phyloP scores from a whole-genome alignment of 768 basidiomycete genomes.

The Tylopilus rubrobrunneus region DNA sequence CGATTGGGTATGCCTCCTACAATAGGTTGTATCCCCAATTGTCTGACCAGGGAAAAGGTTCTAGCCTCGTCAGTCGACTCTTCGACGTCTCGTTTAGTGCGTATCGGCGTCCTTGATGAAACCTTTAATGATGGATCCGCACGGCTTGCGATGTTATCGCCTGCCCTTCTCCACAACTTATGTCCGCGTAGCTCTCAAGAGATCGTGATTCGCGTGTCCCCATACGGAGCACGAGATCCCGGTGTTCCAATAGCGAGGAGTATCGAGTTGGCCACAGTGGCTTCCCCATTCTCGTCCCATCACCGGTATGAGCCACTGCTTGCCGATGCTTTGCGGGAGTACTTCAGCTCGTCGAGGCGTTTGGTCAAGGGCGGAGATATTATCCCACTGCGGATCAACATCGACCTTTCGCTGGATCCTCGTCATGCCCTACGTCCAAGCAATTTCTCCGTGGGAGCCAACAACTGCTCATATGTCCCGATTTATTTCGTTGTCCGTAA shows the following conservation, averaged over 20 bases:
- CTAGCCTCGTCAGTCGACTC: conserved; percentile 39
- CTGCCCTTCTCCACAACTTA: conserved; percentile 54
- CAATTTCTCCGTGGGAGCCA: conserved; percentile 1
- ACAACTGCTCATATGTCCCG: conserved; percentile 36
- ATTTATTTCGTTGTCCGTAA: conserved; percentile 80
- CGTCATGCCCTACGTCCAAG: not conserved
- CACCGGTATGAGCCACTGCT: conserved; percentile 61
- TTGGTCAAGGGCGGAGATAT: conserved; percentile 74
- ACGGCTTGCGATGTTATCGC: conserved; percentile 36
- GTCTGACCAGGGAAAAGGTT: conserved; percentile 32
- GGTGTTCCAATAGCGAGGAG: conserved; percentile 63
- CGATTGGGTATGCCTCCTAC: conserved; percentile 61
- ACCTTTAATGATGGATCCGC: conserved; percentile 34
- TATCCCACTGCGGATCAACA: conserved; percentile 60
- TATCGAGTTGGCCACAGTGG: conserved; percentile 76
- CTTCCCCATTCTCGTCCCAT: conserved; percentile 67
- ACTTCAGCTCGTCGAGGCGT: conserved; percentile 53
- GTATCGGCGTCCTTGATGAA: conserved; percentile 51
- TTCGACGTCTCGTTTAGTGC: conserved; percentile 48
- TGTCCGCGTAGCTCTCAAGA: conserved; percentile 26
- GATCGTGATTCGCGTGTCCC: conserved; percentile 46
- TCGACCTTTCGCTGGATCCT: conserved; percentile 37
- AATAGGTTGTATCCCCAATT: not conserved
- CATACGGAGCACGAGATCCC: conserved; percentile 57
- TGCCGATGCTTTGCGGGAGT: conserved; percentile 54